Base-by-base conservation (phyloP, 768 basidiomycete genomes). In the Russula sp. region DNA sequence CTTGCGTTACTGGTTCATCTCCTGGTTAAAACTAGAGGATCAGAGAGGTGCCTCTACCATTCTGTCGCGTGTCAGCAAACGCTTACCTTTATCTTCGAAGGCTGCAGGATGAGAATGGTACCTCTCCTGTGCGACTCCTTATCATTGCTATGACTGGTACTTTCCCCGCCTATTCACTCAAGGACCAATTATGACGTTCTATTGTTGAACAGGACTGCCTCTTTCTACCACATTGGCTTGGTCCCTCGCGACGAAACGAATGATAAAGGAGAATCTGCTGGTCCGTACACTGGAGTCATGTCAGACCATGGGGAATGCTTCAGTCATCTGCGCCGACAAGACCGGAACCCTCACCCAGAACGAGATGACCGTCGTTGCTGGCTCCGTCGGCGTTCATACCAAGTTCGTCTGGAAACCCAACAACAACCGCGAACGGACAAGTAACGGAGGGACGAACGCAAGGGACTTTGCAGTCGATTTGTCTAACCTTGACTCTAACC, bases 251-350 rank as follows among this genome's bases (percentile, higher is more conserved):
- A 99, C 96, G 54, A 94, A 91, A 70, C 88, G 96, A 20, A 98
- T 98, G 97, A 91, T 94, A 10, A 83, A 87, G 70, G 90, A 94
- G 74, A 97, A 97, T 57, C 80, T 98, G 0, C 84, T 99, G 48
- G 96, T 98, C 35, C 94, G 96, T 59, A 91, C 98, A 5, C 84
- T 99, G 35, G 91, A 91, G 4, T 94, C 94, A 14, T 98, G 95
- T 75, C 97, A 99, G 77, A 98, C 94, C 0, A 98, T 98, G 96
- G 96, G 91, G 27, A 98, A 98, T 69, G 91, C 96, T 4, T 95
- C 90, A 22, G 94, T 98, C 61, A 84, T 98, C 4, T 94, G 93
- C 76, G 95, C 94, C 14, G 94, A 95, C 80, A 94, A 96, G 77
- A 96, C 94, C 1, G 96, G 96, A 45, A 98, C 96, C 8, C 85